phyloP scores from a whole-genome alignment of 1,284 basidiomycete genomes.

The Garcileccinum viscosum region DNA sequence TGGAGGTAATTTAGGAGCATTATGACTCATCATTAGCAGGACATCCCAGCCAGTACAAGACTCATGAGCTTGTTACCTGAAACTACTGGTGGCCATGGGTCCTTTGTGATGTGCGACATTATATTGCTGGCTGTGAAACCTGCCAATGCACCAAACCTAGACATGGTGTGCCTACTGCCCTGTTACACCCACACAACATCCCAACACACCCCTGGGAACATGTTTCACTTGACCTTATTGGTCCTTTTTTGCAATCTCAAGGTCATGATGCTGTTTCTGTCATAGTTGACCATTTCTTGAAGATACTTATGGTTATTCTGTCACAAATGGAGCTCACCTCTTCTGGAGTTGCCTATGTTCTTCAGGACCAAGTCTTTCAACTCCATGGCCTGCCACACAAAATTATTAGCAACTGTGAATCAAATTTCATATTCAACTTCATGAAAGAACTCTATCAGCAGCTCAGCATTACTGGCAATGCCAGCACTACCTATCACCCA shows the following conservation, averaged over 20 bases:
- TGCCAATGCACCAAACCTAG: conserved; percentile 43
- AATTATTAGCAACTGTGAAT: conserved; percentile 2
- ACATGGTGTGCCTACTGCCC: neutral
- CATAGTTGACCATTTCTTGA: neutral
- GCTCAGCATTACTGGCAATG: neutral
- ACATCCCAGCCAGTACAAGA: too few relatives aligned
- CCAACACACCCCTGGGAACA: neutral
- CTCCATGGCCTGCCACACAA: neutral
- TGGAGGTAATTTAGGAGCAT: too few relatives aligned
- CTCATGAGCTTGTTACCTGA: too few relatives aligned
- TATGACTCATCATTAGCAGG: too few relatives aligned
- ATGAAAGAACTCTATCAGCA: neutral
- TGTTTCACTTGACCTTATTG: neutral
- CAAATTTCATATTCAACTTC: neutral
- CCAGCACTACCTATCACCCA: conserved; percentile 31
- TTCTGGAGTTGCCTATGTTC: neutral
- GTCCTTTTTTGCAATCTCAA: neutral
- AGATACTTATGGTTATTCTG: neutral
- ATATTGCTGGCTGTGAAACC: conserved; percentile 44
- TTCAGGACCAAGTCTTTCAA: neutral
- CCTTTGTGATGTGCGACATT: conserved; percentile 33
- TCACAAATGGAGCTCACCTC: neutral
- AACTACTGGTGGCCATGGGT: conserved; percentile 55
- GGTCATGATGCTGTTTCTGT: neutral
- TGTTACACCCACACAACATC: neutral